Evolutionary conservation across 2,329 filamentous ascomycete genomes (phyloP).

Genomic region (Zymoseptoria passerinii): DNA sequence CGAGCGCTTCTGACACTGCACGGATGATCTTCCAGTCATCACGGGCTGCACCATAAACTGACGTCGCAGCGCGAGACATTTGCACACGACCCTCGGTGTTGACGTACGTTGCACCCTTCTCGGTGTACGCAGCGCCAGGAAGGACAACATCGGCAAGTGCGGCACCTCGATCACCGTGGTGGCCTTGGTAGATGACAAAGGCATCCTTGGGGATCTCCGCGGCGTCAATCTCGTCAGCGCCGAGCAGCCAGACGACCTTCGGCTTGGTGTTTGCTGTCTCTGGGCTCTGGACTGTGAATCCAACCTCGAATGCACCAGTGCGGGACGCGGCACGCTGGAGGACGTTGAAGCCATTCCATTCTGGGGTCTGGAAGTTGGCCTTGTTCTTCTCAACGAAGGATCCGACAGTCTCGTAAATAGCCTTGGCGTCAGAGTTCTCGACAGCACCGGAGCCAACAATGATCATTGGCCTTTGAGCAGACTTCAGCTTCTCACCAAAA

Average conservation of each 20-base stretch:
- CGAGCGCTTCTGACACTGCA: conserved; percentile 84
- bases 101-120: conserved; percentile 92
- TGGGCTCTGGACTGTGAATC: conserved; percentile 78
- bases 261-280: conserved; percentile 75
- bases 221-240: conserved; percentile 81
- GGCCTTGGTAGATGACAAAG: conserved; percentile 95
- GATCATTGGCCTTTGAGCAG: conserved; percentile 91
- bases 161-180: conserved; percentile 90
- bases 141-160: conserved; percentile 90
- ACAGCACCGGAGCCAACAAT: conserved; percentile 86
- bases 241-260: conserved; percentile 95
- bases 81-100: conserved; percentile 97
- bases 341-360: conserved; percentile 98
- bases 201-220: conserved; percentile 89
- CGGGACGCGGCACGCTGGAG: conserved; percentile 89
- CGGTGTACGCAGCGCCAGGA: conserved; percentile 89
- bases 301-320: conserved; percentile 88
- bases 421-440: conserved; percentile 84
- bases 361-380: conserved; percentile 72
- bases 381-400: conserved; percentile 89
- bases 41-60: conserved; percentile 77
- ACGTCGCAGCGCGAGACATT: conserved; percentile 82
- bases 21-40: conserved; percentile 99
- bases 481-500: conserved; percentile 86
- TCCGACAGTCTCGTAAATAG: conserved; percentile 86